These are phyloP conservation scores for Fusarium nurragi DNA, from an alignment of 2,329 filamentous ascomycete species.

Conservation along the genomic window DNA sequence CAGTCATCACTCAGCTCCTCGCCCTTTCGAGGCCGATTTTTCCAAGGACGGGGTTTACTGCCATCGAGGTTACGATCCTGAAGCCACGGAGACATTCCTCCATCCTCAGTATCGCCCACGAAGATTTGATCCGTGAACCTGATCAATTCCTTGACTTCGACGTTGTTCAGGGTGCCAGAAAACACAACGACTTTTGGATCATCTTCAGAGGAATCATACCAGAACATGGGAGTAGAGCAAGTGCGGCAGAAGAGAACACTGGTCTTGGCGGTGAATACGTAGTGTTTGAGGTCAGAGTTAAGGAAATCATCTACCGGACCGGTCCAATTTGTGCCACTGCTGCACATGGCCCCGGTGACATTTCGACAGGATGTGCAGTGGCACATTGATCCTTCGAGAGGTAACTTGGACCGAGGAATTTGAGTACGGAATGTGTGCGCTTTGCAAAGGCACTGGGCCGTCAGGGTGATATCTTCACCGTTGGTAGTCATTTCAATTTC, in stretches of 20 bases:
- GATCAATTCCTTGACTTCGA: conserved; percentile 44
- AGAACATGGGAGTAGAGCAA: conserved; percentile 59
- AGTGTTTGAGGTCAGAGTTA: conserved; percentile 47
- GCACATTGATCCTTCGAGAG: conserved; percentile 54
- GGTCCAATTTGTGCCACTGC: conserved; percentile 41
- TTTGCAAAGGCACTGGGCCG: conserved; percentile 57
- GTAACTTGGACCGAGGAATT: conserved; percentile 50
- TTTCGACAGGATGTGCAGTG: conserved; percentile 63
- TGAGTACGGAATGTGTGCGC: conserved; percentile 51
- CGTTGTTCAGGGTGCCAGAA: conserved; percentile 52
- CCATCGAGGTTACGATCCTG: conserved; percentile 48
- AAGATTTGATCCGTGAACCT: conserved; percentile 53
- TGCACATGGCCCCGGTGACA: conserved; percentile 54
- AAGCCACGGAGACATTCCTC: conserved; percentile 60
- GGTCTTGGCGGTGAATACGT: conserved; percentile 49
- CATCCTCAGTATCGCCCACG: conserved; percentile 61
- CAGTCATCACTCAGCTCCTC: conserved; percentile 47
- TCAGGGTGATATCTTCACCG: conserved; percentile 25
- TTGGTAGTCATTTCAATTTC: neutral
- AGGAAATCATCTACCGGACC: conserved; percentile 13
- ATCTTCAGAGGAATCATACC: conserved; percentile 29
- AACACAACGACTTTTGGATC: conserved; percentile 44
- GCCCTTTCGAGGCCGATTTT: conserved; percentile 25
- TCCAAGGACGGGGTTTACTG: conserved; percentile 42
- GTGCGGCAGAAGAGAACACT: conserved; percentile 54